These are phyloP conservation scores for Boletus vermiculosoides DNA, from an alignment of 768 basidiomycete species.

Conservation along the genomic window DNA sequence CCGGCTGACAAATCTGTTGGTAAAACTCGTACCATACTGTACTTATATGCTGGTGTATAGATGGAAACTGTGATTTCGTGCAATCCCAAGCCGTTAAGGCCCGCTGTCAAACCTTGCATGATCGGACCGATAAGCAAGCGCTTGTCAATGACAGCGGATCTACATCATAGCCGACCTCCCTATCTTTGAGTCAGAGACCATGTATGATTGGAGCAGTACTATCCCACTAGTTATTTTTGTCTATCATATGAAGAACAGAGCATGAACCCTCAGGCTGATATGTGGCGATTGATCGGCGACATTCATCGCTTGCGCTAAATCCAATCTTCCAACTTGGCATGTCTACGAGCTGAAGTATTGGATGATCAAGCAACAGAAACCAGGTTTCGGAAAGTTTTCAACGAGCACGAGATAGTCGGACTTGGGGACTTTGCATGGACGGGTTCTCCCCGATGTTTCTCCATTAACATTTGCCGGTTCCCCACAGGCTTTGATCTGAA, in stretches of 20 bases:
- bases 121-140: neutral
- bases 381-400: neutral
- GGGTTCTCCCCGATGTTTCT: neutral
- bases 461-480: neutral
- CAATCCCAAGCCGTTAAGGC: neutral
- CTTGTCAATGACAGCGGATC: neutral
- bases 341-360: neutral
- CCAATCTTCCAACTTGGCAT: neutral
- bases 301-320: neutral
- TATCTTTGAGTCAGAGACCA: neutral
- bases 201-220: neutral
- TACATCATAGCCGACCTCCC: too few relatives aligned
- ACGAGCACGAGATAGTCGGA: neutral
- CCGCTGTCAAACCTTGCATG: neutral
- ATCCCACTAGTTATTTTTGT: neutral
- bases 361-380: neutral
- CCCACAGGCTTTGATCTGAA: too few relatives aligned
- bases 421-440: neutral
- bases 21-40: neutral
- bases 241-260: too few relatives aligned
- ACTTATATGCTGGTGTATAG: neutral
- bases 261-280: neutral
- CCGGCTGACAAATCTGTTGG: neutral
- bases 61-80: neutral
- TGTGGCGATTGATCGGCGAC: neutral